Percentiles rank a stretch among this genome's conserved stretches.
phyloP scores from a whole-genome alignment of 768 basidiomycete species.

The Phallus indusiatus region DNA sequence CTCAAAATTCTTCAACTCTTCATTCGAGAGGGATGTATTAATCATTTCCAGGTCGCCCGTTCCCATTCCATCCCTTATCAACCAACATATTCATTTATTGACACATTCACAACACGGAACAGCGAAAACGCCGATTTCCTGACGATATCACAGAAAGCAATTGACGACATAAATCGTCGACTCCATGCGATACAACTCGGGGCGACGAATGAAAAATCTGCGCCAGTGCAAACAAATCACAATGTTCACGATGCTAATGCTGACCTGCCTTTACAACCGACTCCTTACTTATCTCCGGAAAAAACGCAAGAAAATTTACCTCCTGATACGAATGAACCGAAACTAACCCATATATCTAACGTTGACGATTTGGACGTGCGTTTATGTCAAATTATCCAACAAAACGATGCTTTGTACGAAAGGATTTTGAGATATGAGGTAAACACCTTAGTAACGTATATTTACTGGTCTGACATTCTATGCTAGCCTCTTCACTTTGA shows the following conservation, averaged over 20 bases:
- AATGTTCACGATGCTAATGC: not conserved
- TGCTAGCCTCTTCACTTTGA: constrained; percentile 51
- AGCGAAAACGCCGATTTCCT: constrained; percentile 5
- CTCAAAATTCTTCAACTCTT: not conserved
- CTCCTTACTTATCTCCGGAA: too few relatives aligned
- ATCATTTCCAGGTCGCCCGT: constrained; percentile 4
- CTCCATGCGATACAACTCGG: not conserved
- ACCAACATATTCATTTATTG: not conserved
- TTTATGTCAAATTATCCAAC: constrained; percentile 23
- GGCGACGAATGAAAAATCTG: not conserved
- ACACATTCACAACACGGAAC: not conserved
- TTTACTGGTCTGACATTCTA: not conserved
- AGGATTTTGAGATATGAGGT: constrained; percentile 63
- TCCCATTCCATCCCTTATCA: not conserved
- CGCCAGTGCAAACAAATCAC: not conserved
- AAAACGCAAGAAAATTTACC: not conserved
- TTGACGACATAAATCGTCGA: not conserved
- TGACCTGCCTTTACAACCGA: too few relatives aligned
- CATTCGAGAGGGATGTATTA: not conserved
- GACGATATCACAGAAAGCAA: not conserved
- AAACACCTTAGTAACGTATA: constrained; percentile 10
- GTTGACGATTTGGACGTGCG: not conserved
- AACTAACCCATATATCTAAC: not conserved
- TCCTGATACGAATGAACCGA: not conserved
- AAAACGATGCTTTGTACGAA: constrained; percentile 38